Percentiles rank a stretch among this genome's conserved stretches.
These are phyloP conservation scores for Boletus bicolor DNA, from an alignment of 768 basidiomycete genomes.

Conservation along the genomic window DNA sequence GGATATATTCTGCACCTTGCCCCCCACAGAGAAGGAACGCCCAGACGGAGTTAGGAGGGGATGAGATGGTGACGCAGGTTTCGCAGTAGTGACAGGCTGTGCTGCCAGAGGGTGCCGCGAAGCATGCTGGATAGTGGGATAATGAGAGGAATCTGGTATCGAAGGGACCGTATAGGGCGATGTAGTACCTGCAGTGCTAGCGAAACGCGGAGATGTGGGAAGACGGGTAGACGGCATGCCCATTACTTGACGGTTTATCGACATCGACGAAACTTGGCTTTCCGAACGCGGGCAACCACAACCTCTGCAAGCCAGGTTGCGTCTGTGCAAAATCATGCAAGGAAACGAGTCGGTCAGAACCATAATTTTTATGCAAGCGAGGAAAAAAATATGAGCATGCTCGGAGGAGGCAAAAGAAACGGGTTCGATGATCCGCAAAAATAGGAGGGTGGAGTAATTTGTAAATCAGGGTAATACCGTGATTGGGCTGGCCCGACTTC, in stretches of 20 bases:
- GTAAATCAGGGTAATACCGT: conserved; percentile 21
- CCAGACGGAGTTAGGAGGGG: conserved; percentile 83
- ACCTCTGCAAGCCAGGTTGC: conserved; percentile 73
- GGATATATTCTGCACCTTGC: conserved; percentile 78
- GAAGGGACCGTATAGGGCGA: conserved; percentile 16
- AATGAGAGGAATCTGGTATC: conserved; percentile 32
- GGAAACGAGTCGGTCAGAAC: conserved; percentile 49
- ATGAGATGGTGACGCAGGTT: conserved; percentile 46
- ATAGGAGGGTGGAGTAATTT: conserved; percentile 31
- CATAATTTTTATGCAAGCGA: conserved; percentile 23
- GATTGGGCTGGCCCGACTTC: conserved; percentile 5
- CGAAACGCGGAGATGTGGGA: conserved; percentile 27
- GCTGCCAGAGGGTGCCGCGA: conserved; percentile 29
- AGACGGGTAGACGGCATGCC: conserved; percentile 22
- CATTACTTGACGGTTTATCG: conserved; percentile 31
- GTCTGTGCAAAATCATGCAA: conserved; percentile 56
- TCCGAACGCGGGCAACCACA: conserved; percentile 63
- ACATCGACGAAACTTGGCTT: conserved; percentile 29
- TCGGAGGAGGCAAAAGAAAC: conserved; percentile 8
- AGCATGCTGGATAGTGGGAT: conserved; percentile 21
- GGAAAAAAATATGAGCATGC: not conserved
- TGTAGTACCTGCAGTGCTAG: conserved; percentile 12
- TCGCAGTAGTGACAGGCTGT: conserved; percentile 23
- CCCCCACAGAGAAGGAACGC: conserved; percentile 69
- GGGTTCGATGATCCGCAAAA: conserved; percentile 6